Base-by-base conservation (phyloP, 1,284 basidiomycete species). In the Kwoniella shivajii region DNA sequence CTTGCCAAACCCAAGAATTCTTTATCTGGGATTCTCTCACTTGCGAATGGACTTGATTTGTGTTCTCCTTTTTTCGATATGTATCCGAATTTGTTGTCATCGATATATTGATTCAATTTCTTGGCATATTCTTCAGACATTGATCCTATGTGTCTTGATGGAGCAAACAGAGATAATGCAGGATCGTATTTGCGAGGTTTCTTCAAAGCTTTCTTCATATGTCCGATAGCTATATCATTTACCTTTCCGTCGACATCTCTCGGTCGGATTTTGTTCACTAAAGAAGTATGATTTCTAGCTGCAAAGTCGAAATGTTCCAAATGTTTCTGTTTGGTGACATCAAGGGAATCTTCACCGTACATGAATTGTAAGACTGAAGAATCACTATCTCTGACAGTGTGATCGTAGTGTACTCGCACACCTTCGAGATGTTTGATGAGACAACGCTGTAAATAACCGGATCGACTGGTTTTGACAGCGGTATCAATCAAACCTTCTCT, bases 401-500 rank as follows among this genome's bases (percentile, higher is more conserved):
- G 87, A 79, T 99, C 96, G 78, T 99, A 99, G 77, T 98, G 94
- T 11, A 99, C 89, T 48, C 89, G 88, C 56, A 97, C 86, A 54
- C 95, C 95, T 76, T 99, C 96, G 57, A 99, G 82, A 79, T 99
- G 96, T 80, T 99, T 99, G 83, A 99, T 96, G 66, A 99, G 82
- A 81, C 96, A 99, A 56, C 96, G 86, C 76, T 99, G 96, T 43
- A 99, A 84, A 77, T 99, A 99, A 22, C 96, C 96, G 10, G 96
- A 99, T 63, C 96, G 91, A 64, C 90, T 92, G 5, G 96, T 99
- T 81, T 99, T 99, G 78, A 99, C 96, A 47, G 96, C 96, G 10
- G 96, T 99, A 76, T 99, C 96, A 72, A 99, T 99, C 31, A 99
- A 84, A 76, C 96, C 96, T 81, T 99, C 96, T 68, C 96, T 87